Base-by-base conservation (phyloP, 768 basidiomycete species). In the Lactifluus hygrophoroides region DNA sequence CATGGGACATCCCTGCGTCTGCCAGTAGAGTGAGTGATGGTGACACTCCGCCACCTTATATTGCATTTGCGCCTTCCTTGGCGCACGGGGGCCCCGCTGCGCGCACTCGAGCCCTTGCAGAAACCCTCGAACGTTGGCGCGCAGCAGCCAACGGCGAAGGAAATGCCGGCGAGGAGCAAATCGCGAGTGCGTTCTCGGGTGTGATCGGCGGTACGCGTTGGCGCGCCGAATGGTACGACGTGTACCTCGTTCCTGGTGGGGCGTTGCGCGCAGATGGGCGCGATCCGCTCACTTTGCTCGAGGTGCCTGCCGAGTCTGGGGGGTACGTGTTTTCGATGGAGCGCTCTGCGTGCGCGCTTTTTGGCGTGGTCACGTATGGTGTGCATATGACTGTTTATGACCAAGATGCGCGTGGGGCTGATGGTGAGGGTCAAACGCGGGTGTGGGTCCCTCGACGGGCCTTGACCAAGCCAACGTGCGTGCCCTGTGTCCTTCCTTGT, bases 391-490 rank as follows among this genome's bases (percentile, higher is more conserved):
- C 82, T 19, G 80, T 85, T 52, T 91, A 82, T 67, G 77, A 81
- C 43, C 76, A 79, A 62, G 57, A 69, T 17, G 76, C 67, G 25
- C 21, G 9, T 10, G 44, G 16, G 6, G 44, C 44, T 34, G 49
- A 10, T 1, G 45, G 11, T 19, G 74, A 70, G 40, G 71, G 69
- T 11, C 61, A 64, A 34, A 69, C 86, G 67, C 77, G 73, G 59
- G 74, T 96, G 2, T 98, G 96, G 95, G 84, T 93, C 1, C 94
- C 96, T 1, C 87, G 84, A 9, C 79, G 96, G 14, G 80, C 91
- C 1, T 76, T 74, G 58, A 94, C 88, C 8, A 99, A 99, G 70
- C 89, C 83, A 64, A 97, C 94, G 88, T 92, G 66, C 62, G 85
- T 77, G 21, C 56, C 17, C 11, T 53, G 46, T 47, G 4, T 25